Evolutionary conservation across 169 alveolate genomes (phyloP).

Genomic region (Eimeria maxima): DNA sequence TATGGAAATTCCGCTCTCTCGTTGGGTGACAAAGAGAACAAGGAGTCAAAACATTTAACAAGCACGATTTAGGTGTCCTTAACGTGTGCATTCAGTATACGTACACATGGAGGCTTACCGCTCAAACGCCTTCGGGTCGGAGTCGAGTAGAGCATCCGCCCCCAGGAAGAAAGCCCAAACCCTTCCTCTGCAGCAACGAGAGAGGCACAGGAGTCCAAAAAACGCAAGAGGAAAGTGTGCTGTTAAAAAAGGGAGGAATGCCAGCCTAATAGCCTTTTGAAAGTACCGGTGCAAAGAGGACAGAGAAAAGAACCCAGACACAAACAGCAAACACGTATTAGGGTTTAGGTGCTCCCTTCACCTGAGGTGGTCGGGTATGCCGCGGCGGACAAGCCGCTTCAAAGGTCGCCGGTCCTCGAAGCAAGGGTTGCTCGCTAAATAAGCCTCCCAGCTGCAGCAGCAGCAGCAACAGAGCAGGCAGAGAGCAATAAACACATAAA

Average conservation of each 20-base stretch:
- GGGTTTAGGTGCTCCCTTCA: background rate
- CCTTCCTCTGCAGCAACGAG: background rate
- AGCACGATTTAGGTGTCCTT: background rate
- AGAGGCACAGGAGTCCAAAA: background rate
- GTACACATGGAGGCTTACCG: background rate
- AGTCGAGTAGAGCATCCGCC: background rate
- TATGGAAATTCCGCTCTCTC: background rate
- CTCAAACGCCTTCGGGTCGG: constrained; percentile 58
- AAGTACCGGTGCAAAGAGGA: background rate
- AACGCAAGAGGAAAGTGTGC: too few relatives aligned
- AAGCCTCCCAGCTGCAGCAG: constrained; percentile 76
- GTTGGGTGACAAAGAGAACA: background rate
- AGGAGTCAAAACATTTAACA: background rate
- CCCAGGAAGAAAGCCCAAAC: constrained; percentile 45
- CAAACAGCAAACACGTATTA: background rate
- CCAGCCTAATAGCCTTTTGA: background rate
- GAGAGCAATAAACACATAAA: background rate
- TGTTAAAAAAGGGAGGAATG: background rate
- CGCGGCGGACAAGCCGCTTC: constrained; percentile 68
- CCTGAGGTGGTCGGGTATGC: constrained; percentile 81
- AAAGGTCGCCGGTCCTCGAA: constrained; percentile 24
- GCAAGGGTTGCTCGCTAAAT: constrained; percentile 27
- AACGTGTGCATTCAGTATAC: too few relatives aligned
- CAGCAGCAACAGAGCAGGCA: background rate
- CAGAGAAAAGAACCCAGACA: background rate